Percentiles rank a stretch among this genome's conserved stretches.
Evolutionary conservation across 208 protist genomes (phyloP).

Genomic region (Trypanosoma scelopori): DNA sequence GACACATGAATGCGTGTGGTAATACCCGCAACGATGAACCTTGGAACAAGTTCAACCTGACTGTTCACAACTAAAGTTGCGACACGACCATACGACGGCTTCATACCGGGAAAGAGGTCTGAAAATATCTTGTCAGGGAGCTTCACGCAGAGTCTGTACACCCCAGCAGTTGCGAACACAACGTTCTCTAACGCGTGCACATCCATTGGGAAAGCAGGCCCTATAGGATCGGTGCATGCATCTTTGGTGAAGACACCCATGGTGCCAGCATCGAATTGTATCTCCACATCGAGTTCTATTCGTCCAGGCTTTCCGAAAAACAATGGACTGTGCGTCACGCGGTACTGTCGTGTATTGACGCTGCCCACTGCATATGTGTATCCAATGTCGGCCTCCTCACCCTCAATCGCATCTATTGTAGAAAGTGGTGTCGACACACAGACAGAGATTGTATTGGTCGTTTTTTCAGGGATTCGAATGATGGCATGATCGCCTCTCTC

Average conservation of each 20-base stretch:
- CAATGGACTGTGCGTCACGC: slow-evolving; percentile 44
- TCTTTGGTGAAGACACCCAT: slow-evolving; percentile 12
- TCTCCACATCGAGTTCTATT: slow-evolving; percentile 41
- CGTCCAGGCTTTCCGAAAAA: slow-evolving; percentile 29
- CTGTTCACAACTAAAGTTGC: slow-evolving; percentile 50
- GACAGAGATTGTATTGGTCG: slow-evolving; percentile 29
- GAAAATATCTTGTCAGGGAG: slow-evolving; percentile 11
- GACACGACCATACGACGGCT: slow-evolving; percentile 27
- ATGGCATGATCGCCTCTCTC: slow-evolving; percentile 28
- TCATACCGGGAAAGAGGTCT: slow-evolving; percentile 5
- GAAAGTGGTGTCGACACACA: slow-evolving; percentile 58
- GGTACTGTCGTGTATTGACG: slow-evolving; percentile 39
- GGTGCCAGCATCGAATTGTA: slow-evolving; percentile 34
- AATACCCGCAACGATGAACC: slow-evolving; percentile 37
- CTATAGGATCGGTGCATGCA: slow-evolving; percentile 2
- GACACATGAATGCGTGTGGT: slow-evolving; percentile 31
- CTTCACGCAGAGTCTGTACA: slow-evolving; percentile 53
- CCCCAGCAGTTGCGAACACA: slow-evolving; percentile 34
- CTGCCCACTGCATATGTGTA: slow-evolving; percentile 40
- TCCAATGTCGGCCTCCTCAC: slow-evolving; percentile 13
- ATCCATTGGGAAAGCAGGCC: slow-evolving; percentile 30
- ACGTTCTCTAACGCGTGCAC: slow-evolving; percentile 27
- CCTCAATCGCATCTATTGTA: background rate
- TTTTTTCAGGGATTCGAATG: slow-evolving; percentile 45
- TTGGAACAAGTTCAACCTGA: slow-evolving; percentile 33